Conservation (phyloP, 2,329 filamentous ascomycete species). For the Aspergillus uvarum region DNA sequence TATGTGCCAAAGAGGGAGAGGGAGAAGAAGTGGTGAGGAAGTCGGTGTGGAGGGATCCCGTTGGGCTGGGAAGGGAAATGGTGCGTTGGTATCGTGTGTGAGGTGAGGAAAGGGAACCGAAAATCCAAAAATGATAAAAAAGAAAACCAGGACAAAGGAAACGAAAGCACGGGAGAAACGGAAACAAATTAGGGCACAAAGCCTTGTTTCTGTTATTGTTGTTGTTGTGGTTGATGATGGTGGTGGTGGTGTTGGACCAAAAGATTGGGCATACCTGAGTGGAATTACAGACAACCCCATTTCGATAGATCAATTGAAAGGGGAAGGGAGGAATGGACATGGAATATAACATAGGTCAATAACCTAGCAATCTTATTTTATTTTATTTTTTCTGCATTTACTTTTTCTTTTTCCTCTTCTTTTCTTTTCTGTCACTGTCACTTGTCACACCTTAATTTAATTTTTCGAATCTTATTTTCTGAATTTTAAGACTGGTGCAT, state of each 20-base stretch:
- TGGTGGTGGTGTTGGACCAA: neutral
- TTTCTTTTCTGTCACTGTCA: neutral
- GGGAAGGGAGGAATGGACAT: neutral
- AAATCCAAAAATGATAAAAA: neutral
- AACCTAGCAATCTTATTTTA: neutral
- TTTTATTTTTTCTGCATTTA: too few species aligned
- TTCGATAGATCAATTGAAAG: too few species aligned
- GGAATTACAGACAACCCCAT: neutral
- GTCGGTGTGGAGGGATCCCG: neutral
- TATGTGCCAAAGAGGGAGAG: neutral
- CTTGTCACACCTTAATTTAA: neutral
- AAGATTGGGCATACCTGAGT: neutral
- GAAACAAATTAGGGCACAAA: neutral
- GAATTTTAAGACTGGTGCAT: neutral
- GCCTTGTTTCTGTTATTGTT: neutral
- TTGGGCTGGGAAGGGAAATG: neutral
- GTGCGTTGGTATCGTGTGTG: slow-evolving; percentile 7
- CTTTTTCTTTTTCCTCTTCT: too few species aligned
- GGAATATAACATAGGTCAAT: neutral
- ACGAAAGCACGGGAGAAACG: neutral
- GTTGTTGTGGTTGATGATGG: too few species aligned
- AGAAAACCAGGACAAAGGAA: neutral
- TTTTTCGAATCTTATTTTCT: neutral
- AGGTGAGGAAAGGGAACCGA: slow-evolving; percentile 4
- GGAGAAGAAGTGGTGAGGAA: neutral